Percentiles rank a stretch among this genome's conserved stretches.
These are phyloP conservation scores for Rhizopogon sp. DNA, from an alignment of 768 basidiomycete species.

Conservation along the genomic window DNA sequence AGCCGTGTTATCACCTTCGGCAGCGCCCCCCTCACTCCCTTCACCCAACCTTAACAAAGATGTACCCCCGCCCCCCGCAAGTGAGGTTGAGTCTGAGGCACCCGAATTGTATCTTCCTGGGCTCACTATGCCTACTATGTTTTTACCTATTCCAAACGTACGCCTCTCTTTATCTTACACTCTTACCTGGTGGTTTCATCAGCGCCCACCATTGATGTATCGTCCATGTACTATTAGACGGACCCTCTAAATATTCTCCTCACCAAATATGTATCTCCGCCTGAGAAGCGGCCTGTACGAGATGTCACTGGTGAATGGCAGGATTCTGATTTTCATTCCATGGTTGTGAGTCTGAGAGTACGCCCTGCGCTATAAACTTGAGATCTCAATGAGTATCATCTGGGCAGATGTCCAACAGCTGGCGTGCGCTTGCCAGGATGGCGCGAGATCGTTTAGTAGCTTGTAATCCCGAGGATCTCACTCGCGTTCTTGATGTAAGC, in stretches of 20 bases:
- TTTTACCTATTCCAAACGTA: constrained; percentile 87
- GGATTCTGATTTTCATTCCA: constrained; percentile 65
- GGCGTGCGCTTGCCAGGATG: constrained; percentile 82
- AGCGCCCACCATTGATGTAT: constrained; percentile 30
- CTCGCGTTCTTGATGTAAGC: constrained; percentile 63
- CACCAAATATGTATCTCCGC: constrained; percentile 77
- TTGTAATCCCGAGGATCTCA: constrained; percentile 63
- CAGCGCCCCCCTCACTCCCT: constrained; percentile 10
- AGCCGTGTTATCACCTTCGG: constrained; percentile 15
- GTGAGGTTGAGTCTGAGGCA: constrained; percentile 41
- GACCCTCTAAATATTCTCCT: constrained; percentile 79
- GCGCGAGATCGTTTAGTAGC: constrained; percentile 73
- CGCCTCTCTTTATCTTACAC: constrained; percentile 45
- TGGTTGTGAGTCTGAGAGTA: constrained; percentile 60
- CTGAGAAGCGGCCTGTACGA: constrained; percentile 68
- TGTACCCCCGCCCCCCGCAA: constrained; percentile 40
- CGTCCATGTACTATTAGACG: constrained; percentile 54
- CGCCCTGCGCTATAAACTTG: constrained; percentile 9
- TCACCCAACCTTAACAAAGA: constrained; percentile 47
- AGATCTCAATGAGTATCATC: constrained; percentile 15
- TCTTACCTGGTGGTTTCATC: constrained; percentile 59
- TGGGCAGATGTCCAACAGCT: constrained; percentile 78
- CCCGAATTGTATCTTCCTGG: constrained; percentile 65
- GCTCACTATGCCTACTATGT: constrained; percentile 71
- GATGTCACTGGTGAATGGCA: constrained; percentile 75